Conservation (phyloP, 345 rosid genomes). For the Viola odorata region DNA sequence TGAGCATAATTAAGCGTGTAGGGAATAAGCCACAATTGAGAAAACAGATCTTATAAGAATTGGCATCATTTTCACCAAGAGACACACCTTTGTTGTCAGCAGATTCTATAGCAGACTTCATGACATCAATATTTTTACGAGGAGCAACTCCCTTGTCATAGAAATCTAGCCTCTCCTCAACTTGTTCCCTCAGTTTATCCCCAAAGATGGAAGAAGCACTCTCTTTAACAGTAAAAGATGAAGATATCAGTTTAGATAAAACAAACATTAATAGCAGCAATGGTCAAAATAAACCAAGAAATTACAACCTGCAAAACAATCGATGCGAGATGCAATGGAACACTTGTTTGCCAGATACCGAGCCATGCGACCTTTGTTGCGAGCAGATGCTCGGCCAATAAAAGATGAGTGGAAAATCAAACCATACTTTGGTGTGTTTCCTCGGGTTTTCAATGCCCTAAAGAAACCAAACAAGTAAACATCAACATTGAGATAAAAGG, state of each 20-base stretch:
- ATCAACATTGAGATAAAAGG: background rate
- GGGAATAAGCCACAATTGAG: background rate
- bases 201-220: conserved; percentile 54
- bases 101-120: conserved; percentile 66
- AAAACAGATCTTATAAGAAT: background rate
- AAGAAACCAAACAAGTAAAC: conserved; percentile 1
- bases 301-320: conserved; percentile 74
- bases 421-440: conserved; percentile 96
- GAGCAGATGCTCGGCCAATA: conserved; percentile 82
- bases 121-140: conserved; percentile 89
- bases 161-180: conserved; percentile 84
- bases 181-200: conserved; percentile 92
- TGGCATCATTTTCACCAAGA: background rate
- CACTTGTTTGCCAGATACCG: conserved; percentile 95
- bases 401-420: conserved; percentile 90
- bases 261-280: background rate
- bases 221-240: conserved; percentile 36
- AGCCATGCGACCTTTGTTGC: conserved; percentile 95
- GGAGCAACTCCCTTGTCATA: conserved; percentile 96
- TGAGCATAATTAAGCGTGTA: too few species aligned
- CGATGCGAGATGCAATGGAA: conserved; percentile 88
- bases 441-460: conserved; percentile 91
- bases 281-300: background rate
- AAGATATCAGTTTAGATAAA: background rate
- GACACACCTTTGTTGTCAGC: conserved; percentile 47